Base-by-base conservation (phyloP, 768 basidiomycete genomes). In the Trametopsis cervina region DNA sequence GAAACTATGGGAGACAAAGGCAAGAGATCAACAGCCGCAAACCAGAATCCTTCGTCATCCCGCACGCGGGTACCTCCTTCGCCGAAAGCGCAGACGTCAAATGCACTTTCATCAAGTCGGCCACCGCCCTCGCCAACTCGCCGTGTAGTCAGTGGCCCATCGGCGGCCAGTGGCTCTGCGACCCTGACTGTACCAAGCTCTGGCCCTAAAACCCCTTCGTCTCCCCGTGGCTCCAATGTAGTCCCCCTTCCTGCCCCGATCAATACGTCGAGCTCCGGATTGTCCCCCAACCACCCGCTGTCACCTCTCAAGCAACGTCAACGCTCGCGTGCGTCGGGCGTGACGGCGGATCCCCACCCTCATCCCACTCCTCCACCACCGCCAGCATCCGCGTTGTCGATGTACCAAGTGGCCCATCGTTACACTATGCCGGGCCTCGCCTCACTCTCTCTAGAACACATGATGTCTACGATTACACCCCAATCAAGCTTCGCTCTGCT, bases 371-470 rank as follows among this genome's bases (percentile, higher is more conserved):
- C 76, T 4, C 54, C 75, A 3, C 83, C 83, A 5, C 63, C 69
- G 3, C 78, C 85, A 13, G 85, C 85, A 11, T 85, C 83, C 20
- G 85, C 86, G 1, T 63, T 90, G 41, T 78, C 80, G 0, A 75
- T 89, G 55, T 90, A 86, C 65, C 83, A 84, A 54, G 72, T 87
- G 10, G 83, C 85, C 3, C 85, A 90, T 66, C 74, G 85, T 44
- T 90, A 89, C 63, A 68, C 68, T 2, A 79, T 90, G 69, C 77
- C 78, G 3, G 75, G 71, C 6, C 72, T 90, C 20, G 77, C 78
- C n/a, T 58, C 69, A 18, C 72, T 88, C 20, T 84, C 86, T 5
- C 62, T 85, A 48, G 83, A 85, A 44, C 85, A 88, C 62, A 81
- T 88, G 58, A 74, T 89, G 71, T 69, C 72, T 4, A 83, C 78